These are phyloP conservation scores for Glycine latifolia DNA, from an alignment of 306 rosid genomes.

Conservation along the genomic window DNA sequence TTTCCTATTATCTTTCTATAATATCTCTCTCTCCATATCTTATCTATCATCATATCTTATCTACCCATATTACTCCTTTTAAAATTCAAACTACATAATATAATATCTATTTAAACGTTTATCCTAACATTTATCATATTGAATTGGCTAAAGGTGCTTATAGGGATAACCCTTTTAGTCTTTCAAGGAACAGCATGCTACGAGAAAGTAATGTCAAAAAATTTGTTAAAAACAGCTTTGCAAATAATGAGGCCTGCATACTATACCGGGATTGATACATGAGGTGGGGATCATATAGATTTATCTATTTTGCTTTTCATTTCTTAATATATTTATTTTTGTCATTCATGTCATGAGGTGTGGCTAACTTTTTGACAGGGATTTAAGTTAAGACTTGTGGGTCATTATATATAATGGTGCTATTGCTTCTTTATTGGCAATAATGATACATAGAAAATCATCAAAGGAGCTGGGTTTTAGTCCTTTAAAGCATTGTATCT, in stretches of 20 bases:
- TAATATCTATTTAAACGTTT: too few relatives aligned
- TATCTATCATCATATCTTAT: too few relatives aligned
- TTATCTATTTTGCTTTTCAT: slow-evolving; percentile 37
- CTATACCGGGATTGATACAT: slow-evolving; percentile 78
- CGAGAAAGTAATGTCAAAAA: slow-evolving; percentile 85
- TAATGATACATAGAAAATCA: slow-evolving; percentile 82
- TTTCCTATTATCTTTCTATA: too few relatives aligned
- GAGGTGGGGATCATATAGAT: slow-evolving; percentile 59
- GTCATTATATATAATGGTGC: slow-evolving; percentile 99
- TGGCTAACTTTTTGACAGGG: slow-evolving; percentile 83
- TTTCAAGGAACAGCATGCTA: slow-evolving; percentile 89
- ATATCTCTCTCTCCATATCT: too few relatives aligned
- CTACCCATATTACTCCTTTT: too few relatives aligned
- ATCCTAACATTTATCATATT: slow-evolving; percentile 75
- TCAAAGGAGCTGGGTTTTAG: slow-evolving; percentile 85
- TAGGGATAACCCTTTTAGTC: slow-evolving; percentile 64
- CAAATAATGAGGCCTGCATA: slow-evolving; percentile 97
- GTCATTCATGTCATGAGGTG: slow-evolving; percentile 27
- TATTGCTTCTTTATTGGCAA: slow-evolving; percentile 87
- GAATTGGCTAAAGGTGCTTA: slow-evolving; percentile 90
- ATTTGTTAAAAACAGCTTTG: slow-evolving; percentile 70
- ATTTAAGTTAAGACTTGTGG: slow-evolving; percentile 89
- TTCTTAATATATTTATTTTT: slow-evolving; percentile 34
- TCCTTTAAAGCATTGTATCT: slow-evolving; percentile 85
- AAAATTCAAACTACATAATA: too few relatives aligned